Percentiles rank a stretch among this genome's conserved stretches.
Conservation (phyloP, 192 early-diverging fungal species). For the Coemansia sp. region DNA sequence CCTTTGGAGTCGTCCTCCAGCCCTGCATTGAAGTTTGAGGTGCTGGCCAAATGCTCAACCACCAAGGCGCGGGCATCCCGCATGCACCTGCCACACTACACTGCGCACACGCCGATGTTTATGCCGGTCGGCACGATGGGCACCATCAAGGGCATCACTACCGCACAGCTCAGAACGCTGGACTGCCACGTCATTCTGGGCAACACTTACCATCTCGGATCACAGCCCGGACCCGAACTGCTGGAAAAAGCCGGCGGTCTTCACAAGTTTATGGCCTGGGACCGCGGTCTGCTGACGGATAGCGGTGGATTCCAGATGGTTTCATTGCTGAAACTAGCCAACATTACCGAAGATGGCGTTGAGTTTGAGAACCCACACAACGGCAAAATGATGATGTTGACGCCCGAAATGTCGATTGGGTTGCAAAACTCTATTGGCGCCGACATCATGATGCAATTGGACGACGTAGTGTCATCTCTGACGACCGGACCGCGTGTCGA, state of each 20-base stretch:
- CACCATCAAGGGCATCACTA: constrained; percentile 79
- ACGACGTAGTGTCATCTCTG: constrained; percentile 84
- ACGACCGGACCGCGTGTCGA: constrained; percentile 79
- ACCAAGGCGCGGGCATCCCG: constrained; percentile 75
- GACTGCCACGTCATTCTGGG: constrained; percentile 84
- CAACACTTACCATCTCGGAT: constrained; percentile 83
- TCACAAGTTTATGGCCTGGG: constrained; percentile 80
- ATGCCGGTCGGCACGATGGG: constrained; percentile 90
- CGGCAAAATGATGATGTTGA: constrained; percentile 75
- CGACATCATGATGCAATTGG: constrained; percentile 91
- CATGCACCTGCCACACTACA: constrained; percentile 79
- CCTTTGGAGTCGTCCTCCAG: constrained; percentile 42
- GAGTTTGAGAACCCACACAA: constrained; percentile 85
- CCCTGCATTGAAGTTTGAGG: constrained; percentile 71
- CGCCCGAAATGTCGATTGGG: constrained; percentile 83
- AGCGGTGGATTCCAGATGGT: constrained; percentile 91
- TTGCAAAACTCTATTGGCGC: constrained; percentile 86
- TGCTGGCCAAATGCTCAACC: constrained; percentile 74
- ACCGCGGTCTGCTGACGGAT: constrained; percentile 76
- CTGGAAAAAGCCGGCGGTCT: constrained; percentile 73
- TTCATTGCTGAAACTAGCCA: constrained; percentile 76
- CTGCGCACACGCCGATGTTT: constrained; percentile 79
- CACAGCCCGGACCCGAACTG: constrained; percentile 71
- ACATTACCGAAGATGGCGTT: constrained; percentile 83
- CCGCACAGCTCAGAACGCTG: constrained; percentile 68